Conservation (phyloP, 169 alveolate genomes). For the Theileria parva region DNA sequence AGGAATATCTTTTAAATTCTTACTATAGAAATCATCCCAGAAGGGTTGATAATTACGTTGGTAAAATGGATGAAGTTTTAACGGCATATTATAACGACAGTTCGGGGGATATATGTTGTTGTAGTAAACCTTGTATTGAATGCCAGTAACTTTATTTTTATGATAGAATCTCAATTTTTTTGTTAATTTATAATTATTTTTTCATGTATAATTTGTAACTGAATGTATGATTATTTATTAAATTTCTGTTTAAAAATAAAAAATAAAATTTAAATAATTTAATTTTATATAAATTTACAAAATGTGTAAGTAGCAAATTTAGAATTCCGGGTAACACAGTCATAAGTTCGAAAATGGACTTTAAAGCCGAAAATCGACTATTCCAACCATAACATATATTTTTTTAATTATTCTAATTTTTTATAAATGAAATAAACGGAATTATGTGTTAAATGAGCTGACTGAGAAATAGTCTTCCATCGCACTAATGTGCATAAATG, state of each 20-base stretch:
- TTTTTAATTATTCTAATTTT: not conserved
- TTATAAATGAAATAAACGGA: not conserved
- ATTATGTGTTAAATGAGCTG: not conserved
- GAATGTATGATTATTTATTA: too few species aligned
- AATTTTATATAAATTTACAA: not conserved
- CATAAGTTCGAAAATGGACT: not conserved
- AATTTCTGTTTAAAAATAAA: not conserved
- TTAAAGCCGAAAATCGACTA: not conserved
- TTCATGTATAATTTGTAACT: not conserved
- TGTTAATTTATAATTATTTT: too few species aligned
- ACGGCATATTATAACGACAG: not conserved
- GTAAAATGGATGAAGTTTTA: not conserved
- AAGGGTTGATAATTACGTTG: not conserved
- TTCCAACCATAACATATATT: not conserved
- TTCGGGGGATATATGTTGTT: not conserved
- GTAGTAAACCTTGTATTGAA: not conserved
- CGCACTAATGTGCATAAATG: conserved; percentile 22
- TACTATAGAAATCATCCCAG: conserved; percentile 1
- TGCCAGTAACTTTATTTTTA: not conserved
- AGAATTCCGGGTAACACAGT: not conserved
- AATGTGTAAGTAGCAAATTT: not conserved
- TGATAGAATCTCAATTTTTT: too few species aligned
- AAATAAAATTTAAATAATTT: too few species aligned
- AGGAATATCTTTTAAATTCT: not conserved
- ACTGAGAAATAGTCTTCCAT: not conserved